Conservation (phyloP, 23 red algal genomes). For the Pyropia yezoensis region DNA sequence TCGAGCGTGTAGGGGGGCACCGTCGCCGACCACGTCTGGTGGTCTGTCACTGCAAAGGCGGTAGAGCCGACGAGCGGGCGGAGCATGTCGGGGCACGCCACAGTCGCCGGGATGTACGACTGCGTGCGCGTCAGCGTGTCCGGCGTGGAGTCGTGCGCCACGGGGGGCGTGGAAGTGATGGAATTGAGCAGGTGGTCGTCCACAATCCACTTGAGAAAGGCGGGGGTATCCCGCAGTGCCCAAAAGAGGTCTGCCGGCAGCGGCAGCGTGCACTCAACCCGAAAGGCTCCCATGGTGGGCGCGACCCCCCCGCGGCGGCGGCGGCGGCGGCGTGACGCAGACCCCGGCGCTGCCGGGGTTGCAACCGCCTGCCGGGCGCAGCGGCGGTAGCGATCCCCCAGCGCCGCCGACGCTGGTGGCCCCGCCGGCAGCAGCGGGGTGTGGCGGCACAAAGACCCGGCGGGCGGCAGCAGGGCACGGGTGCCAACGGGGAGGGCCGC, state of each 20-base stretch:
- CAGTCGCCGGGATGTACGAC: slow-evolving; percentile 36
- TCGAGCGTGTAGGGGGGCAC: slow-evolving; percentile 7
- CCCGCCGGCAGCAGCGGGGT: too few relatives aligned
- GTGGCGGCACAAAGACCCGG: too few relatives aligned
- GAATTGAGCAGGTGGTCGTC: slow-evolving; percentile 32
- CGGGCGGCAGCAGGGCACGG: too few relatives aligned
- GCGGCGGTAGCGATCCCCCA: too few relatives aligned
- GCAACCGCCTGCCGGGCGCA: too few relatives aligned
- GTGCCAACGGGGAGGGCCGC: too few relatives aligned
- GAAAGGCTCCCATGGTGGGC: slow-evolving; percentile 1
- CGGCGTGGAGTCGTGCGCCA: slow-evolving; percentile 6
- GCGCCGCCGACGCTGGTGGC: too few relatives aligned
- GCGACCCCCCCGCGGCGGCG: too few relatives aligned
- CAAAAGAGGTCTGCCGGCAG: slow-evolving; percentile 38
- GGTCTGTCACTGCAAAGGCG: slow-evolving; percentile 43
- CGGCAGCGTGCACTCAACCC: slow-evolving; percentile 33
- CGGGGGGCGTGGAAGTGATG: slow-evolving; percentile 24
- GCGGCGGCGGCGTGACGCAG: too few relatives aligned
- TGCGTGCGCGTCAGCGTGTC: slow-evolving; percentile 14
- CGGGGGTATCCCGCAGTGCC: slow-evolving; percentile 38
- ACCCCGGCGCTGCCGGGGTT: too few relatives aligned
- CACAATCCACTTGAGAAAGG: slow-evolving; percentile 41
- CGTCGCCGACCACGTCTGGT: slow-evolving; percentile 31
- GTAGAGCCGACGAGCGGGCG: slow-evolving; percentile 52
- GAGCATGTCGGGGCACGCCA: slow-evolving; percentile 37